Evolutionary conservation across 352 stramenopile species (phyloP), one percentile per base, ranked within the genome.

Genomic region (Phytophthora constricta): DNA sequence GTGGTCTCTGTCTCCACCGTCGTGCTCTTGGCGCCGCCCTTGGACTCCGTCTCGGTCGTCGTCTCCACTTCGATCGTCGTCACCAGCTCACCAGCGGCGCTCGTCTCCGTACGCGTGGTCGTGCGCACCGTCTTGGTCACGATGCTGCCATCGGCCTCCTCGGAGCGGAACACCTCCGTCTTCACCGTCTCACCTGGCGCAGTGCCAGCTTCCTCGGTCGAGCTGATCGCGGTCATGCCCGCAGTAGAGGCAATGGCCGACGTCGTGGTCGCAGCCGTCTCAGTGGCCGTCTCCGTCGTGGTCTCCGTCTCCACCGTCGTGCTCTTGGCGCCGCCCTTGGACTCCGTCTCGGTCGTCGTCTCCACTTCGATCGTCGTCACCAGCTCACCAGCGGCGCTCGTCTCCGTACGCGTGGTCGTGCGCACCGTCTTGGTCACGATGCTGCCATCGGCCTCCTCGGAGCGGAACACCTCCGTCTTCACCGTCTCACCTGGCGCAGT

Each of bases 101-200:
- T 56, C 41, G 50, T 68, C 59, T 61, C 51, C 27, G 58, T 66
- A 27, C 59, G 51, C 16, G 59, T 67, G 17, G 56, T 70, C 17
- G 63, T 71, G 63, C 63, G 63, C 11, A 72, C 57, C 26, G 64
- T 72, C 45, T 72, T 72, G 57, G 57, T 72, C 43, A 67, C 50
- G 43, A 72, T 62, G 37, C 57, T 62, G 57, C 57, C 60, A 42
- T 68, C 60, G n/a, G 60, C 42, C 48, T 61, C 33, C 33, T 68
- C 43, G 20, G 60, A 68, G 42, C 51, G 60, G 52, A 59, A 63
- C 47, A 69, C 46, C 51, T 68, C 60, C 45, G 50, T 68, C 52
- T 61, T 68, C 31, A 68, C 60, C 37, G 60, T 58, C 50, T 62
- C 41, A 13, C 46, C 49, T 7, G 58, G 55, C 39, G 5, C 48